Evolutionary conservation across 768 basidiomycete species (phyloP).

Genomic region (Rhizopogon salebrosus): DNA sequence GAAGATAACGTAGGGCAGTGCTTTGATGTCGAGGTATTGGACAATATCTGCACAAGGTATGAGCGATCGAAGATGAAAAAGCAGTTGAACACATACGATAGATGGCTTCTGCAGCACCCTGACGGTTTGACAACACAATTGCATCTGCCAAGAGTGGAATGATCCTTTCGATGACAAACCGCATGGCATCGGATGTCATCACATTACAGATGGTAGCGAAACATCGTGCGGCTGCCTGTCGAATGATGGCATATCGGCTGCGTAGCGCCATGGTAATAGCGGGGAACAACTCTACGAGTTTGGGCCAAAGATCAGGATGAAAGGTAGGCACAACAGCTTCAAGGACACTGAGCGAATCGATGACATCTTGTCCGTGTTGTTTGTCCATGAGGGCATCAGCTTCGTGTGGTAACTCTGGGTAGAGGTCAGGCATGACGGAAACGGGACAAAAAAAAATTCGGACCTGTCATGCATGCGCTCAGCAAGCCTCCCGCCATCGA

Average conservation of each 20-base stretch:
- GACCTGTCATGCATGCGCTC: slow-evolving; percentile 64
- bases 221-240: slow-evolving; percentile 82
- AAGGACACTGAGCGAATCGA: slow-evolving; percentile 89
- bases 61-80: slow-evolving; percentile 8
- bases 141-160: slow-evolving; percentile 82
- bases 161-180: slow-evolving; percentile 78
- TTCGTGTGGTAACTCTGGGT: slow-evolving; percentile 46
- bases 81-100: slow-evolving; percentile 62
- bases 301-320: slow-evolving; percentile 62
- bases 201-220: slow-evolving; percentile 86
- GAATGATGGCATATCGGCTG: slow-evolving; percentile 84
- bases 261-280: slow-evolving; percentile 72
- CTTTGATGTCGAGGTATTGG: slow-evolving; percentile 86
- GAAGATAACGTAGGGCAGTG: slow-evolving; percentile 95
- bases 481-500: slow-evolving; percentile 80
- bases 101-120: slow-evolving; percentile 87
- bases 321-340: slow-evolving; percentile 77
- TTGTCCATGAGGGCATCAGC: slow-evolving; percentile 65
- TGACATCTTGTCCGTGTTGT: slow-evolving; percentile 80
- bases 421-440: neutral
- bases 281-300: slow-evolving; percentile 70
- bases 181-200: slow-evolving; percentile 84
- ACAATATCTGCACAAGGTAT: slow-evolving; percentile 65
- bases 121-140: slow-evolving; percentile 64
- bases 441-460: slow-evolving; percentile 12